Base-by-base conservation (phyloP, 2,329 filamentous ascomycete genomes). In the Penicillium janthinellum region DNA sequence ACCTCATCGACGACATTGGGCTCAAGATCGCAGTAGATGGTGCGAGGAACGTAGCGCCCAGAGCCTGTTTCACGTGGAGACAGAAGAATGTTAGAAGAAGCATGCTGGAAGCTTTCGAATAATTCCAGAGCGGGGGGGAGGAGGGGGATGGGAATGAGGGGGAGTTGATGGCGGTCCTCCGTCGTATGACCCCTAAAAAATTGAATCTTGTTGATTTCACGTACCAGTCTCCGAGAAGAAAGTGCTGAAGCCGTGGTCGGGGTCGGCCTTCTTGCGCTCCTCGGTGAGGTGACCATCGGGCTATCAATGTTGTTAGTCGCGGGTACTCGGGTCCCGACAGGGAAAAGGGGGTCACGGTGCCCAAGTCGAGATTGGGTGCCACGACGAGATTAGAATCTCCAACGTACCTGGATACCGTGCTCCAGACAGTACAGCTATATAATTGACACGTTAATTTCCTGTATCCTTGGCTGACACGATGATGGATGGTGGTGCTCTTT, bases 171-270 rank as follows among this genome's bases (percentile, higher is more conserved):
- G 34, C 47, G 17, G 1, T 5, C 48, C 48, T 28, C 47, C n/a
- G 22, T 28, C 25, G 6, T 6, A 22, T 14, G 34, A 37, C 31
- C 48, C 34, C 31, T 35, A 39, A 53, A 57, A 48, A 41, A 44
- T 39, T 22, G 34, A 54, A 60, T 59, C 74, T 60, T 75, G 67
- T 51, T 39, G 25, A 57, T 31, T 47, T 73, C 64, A 69, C 83
- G 71, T 91, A 98, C 95, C 94, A 76, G 95, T 98, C 87, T 99
- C 95, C 71, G 94, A 97, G 87, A 99, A 99, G 88, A 99, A 99
- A 75, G 95, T 99, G 86, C 93, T 97, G 88, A 99, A 99, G 70
- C 95, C 95, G 77, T 97, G 91, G 79, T 98, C 95, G 67, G 92
- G 90, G 67, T 96, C 90, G 77, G 88, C 88, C 72, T 87, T 88